These are phyloP conservation scores for Rickenella mellea DNA, from an alignment of 768 basidiomycete genomes.

Conservation along the genomic window DNA sequence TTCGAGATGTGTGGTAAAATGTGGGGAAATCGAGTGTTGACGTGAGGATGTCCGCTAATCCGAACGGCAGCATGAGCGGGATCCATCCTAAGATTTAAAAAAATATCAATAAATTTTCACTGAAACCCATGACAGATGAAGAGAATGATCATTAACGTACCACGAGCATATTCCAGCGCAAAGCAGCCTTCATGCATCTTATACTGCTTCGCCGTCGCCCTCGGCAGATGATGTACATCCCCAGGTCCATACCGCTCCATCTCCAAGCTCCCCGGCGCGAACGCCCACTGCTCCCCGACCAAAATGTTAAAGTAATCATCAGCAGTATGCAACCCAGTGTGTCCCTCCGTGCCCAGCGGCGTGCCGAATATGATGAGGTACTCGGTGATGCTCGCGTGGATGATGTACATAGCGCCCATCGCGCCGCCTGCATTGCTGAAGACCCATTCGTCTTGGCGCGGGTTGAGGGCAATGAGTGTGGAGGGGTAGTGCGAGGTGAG, in stretches of 20 bases:
- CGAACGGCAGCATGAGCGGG: slow-evolving; percentile 92
- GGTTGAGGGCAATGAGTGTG: slow-evolving; percentile 41
- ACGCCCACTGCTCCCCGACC: slow-evolving; percentile 92
- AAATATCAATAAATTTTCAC: not conserved
- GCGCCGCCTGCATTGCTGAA: slow-evolving; percentile 97
- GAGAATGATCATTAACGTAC: slow-evolving; percentile 36
- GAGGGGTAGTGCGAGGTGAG: slow-evolving; percentile 66
- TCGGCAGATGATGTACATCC: slow-evolving; percentile 71
- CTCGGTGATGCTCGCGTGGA: slow-evolving; percentile 94
- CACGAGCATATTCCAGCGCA: slow-evolving; percentile 90
- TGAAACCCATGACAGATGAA: not conserved
- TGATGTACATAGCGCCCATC: slow-evolving; percentile 97
- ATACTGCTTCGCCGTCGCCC: slow-evolving; percentile 90
- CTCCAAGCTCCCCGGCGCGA: slow-evolving; percentile 66
- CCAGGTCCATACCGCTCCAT: slow-evolving; percentile 84
- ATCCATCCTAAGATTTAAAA: slow-evolving; percentile 73
- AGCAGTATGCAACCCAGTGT: slow-evolving; percentile 86
- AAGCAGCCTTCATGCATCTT: slow-evolving; percentile 96
- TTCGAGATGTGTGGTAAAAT: slow-evolving; percentile 63
- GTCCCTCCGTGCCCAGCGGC: slow-evolving; percentile 94
- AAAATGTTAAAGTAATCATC: slow-evolving; percentile 99
- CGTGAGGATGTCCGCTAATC: slow-evolving; percentile 72
- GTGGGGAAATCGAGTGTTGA: slow-evolving; percentile 87
- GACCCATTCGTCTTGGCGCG: slow-evolving; percentile 76
- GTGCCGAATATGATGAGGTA: slow-evolving; percentile 96